Base-by-base conservation (phyloP, 2,329 filamentous ascomycete genomes). In the Penicillium sp. region DNA sequence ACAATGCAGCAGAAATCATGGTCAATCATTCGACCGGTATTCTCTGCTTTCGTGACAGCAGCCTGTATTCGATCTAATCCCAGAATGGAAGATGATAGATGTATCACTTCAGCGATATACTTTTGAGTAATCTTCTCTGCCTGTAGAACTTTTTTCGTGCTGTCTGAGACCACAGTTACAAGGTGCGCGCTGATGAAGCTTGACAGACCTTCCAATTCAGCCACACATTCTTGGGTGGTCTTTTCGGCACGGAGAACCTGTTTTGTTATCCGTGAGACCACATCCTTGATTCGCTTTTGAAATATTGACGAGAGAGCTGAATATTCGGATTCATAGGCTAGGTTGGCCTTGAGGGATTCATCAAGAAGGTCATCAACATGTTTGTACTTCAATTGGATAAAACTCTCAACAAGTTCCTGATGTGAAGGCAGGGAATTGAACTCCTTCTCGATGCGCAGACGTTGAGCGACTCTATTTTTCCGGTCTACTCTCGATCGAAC, bases 1-100 rank as follows among this genome's bases (percentile, higher is more conserved):
- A 29, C 56, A 37, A 27, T 35, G 19, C 27, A 21, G 33, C 56
- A 58, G 31, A 56, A 58, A 3, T 50, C 52, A 55, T 56, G 51
- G 4, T 58, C 56, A 12, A 56, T 41, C 12, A 33, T 33, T 15
- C 13, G 23, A 41, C 6, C 13, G 9, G n/a, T 25, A 12, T 25
- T 17, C 35, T 50, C 23, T 38, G 38, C 33, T 21, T 56, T n/a
- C 4, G 13, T 25, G 37, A 58, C 40, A 25, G 45, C 46, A 46
- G 31, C 23, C n/a, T 46, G 21, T 12, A 56, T 10, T 25, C n/a
- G 37, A 6, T 25, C 27, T 10, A 57, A 43, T 31, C 54, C 29
- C 1, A 47, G 13, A 19, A 48, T 54, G 15, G 47, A 51, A 38
- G 31, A 46, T 9, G 56, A 55, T 12, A 58, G 12, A 21, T 19